A percentile compares a stretch with the other conserved stretches of the same genome.
These are phyloP conservation scores for Phytophthora hybrid DNA, from an alignment of 352 stramenopile genomes.

Conservation along the genomic window DNA sequence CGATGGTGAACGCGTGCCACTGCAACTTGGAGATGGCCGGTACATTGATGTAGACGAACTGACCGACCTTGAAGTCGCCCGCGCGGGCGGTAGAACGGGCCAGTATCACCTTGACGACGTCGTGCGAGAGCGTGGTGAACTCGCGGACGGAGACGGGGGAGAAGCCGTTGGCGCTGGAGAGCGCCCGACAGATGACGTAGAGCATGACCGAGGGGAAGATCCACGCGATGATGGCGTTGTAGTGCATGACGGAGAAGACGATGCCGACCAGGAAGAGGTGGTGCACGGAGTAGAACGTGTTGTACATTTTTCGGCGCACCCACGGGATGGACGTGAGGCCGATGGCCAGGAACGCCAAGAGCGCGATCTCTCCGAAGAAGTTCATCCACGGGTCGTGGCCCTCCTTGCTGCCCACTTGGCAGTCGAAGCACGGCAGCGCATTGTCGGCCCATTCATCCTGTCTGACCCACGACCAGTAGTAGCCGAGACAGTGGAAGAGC, in stretches of 20 bases:
- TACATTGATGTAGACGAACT: conserved; percentile 63
- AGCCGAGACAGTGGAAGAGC: conserved; percentile 44
- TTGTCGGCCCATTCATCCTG: conserved; percentile 35
- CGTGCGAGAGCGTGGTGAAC: conserved; percentile 34
- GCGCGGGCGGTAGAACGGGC: conserved; percentile 19
- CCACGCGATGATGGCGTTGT: conserved; percentile 44
- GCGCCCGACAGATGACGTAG: conserved; percentile 45
- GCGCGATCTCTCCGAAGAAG: conserved; percentile 51
- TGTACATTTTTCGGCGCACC: conserved; percentile 52
- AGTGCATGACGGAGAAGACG: conserved; percentile 57
- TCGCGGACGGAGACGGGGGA: conserved; percentile 40
- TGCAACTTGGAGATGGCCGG: conserved; percentile 53
- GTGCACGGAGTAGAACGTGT: conserved; percentile 56
- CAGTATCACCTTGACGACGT: conserved; percentile 51
- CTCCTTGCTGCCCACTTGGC: conserved; percentile 34
- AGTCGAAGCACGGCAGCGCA: conserved; percentile 56
- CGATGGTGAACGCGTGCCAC: conserved; percentile 63
- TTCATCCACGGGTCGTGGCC: conserved; percentile 57
- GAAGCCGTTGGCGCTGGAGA: conserved; percentile 47
- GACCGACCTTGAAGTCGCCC: conserved; percentile 42
- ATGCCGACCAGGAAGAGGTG: conserved; percentile 55
- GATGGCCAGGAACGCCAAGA: conserved; percentile 54
- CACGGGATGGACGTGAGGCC: conserved; percentile 48
- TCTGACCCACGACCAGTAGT: conserved; percentile 42
- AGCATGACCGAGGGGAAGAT: conserved; percentile 50